Percentiles rank a stretch among this genome's conserved stretches.
Evolutionary conservation across 768 basidiomycete species (phyloP).

Genomic region (Kwoniella heveanensis): DNA sequence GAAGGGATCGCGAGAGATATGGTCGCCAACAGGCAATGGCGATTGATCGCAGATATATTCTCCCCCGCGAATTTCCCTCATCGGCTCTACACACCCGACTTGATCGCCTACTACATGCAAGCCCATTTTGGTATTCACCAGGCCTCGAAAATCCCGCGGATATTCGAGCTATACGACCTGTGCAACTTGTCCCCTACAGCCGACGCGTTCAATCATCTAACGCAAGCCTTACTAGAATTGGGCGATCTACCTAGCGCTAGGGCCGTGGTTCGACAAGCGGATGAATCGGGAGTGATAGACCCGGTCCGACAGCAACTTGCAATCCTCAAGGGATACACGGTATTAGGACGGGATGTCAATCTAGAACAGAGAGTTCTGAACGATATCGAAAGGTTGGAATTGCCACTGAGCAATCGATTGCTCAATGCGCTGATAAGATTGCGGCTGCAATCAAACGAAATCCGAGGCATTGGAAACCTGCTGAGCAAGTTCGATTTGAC

Average conservation of each 20-base stretch:
- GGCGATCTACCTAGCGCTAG: constrained; percentile 26
- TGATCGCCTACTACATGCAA: constrained; percentile 21
- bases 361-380: constrained; percentile 26
- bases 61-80: constrained; percentile 16
- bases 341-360: constrained; percentile 23
- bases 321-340: constrained; percentile 31
- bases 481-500: constrained; percentile 18
- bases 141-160: constrained; percentile 13
- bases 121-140: constrained; percentile 17
- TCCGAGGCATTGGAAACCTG: constrained; percentile 11
- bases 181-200: constrained; percentile 13
- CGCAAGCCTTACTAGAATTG: constrained; percentile 21
- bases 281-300: constrained; percentile 2
- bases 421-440: constrained; percentile 27
- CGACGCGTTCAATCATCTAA: constrained; percentile 18
- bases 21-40: constrained; percentile 5
- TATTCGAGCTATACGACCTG: constrained; percentile 16
- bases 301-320: constrained; percentile 25
- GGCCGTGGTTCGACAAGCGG: constrained; percentile 8
- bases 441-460: constrained; percentile 22
- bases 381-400: constrained; percentile 20
- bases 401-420: constrained; percentile 17
- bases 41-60: constrained; percentile 11
- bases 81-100: constrained; percentile 11
- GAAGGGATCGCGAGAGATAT: constrained; percentile 7